Base-by-base conservation (phyloP, 495 filamentous ascomycete genomes). In the Xylaria venustula region DNA sequence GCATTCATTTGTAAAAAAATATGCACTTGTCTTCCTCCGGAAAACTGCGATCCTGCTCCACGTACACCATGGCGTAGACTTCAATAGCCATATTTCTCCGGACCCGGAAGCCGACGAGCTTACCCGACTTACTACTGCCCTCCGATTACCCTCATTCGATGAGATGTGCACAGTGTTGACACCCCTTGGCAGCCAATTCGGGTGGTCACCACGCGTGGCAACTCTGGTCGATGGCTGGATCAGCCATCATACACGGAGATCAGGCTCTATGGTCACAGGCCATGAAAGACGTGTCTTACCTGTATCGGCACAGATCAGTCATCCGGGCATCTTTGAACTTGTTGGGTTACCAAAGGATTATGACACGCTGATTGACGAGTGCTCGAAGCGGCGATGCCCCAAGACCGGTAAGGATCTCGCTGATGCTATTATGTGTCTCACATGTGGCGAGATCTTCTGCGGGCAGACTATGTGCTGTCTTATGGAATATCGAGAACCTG, bases 391-490 rank as follows among this genome's bases (percentile, higher is more conserved):
- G 40, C 87, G 85, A 54, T 99, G 94, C 67, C 92, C 92, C 3
- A 96, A 85, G 11, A 92, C 91, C 2, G 91, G 92, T 55, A 94
- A 93, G 71, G 92, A 97, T 59, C 73, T 98, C 25, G 87, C 85
- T 9, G 95, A 99, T 71, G 91, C 94, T 1, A 88, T 84, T 60
- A 84, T 99, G 44, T 99, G 94, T 68, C 82, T 99, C 14, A 94
- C 97, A 77, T 99, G 94, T 67, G 94, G 93, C 6, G 93, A 93
- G 8, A 89, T 99, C 32, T 93, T 97, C 73, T 99, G 94, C 77
- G 89, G 89, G 17, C 94, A 99, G 75, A 90, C 89, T 25, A 87
- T 92, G 26, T 99, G 94, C 75, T 99, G 94, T 71, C 83, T 87
- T 69, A 87, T 85, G 62, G 79, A 85, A 61, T 82, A 85, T 50